Evolutionary conservation across 1,139 yeast species (phyloP).

Genomic region (Zygoascus hellenicus): DNA sequence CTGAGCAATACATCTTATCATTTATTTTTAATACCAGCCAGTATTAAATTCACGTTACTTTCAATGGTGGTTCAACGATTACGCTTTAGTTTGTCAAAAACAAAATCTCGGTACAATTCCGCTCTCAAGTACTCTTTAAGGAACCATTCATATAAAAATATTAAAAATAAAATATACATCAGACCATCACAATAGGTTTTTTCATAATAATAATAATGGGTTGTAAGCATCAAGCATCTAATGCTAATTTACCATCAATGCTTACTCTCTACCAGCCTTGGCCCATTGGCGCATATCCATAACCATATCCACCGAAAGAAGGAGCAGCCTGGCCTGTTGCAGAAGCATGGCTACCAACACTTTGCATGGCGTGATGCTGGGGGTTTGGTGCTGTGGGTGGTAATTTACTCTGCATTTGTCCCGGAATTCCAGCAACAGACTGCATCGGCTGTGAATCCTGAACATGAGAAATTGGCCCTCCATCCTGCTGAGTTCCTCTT

Average conservation of each 20-base stretch:
- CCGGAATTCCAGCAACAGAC: not conserved
- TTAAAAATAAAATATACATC: not conserved
- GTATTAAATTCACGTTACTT: too few species aligned
- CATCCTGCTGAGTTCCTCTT: conserved; percentile 5
- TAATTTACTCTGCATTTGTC: not conserved
- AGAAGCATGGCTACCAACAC: not conserved
- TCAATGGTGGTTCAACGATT: too few species aligned
- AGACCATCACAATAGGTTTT: not conserved
- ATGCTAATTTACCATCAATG: not conserved
- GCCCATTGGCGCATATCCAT: conserved; percentile 5
- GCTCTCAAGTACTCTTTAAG: not conserved
- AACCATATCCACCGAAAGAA: not conserved
- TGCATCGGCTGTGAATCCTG: conserved; percentile 12
- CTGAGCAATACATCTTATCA: too few species aligned
- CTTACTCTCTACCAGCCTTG: conserved; percentile 3
- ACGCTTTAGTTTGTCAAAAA: too few species aligned
- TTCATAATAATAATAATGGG: not conserved
- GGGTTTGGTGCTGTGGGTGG: not conserved
- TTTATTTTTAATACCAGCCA: too few species aligned
- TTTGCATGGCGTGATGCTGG: not conserved
- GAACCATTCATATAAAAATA: not conserved
- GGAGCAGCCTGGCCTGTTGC: conserved; percentile 2
- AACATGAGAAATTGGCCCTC: not conserved
- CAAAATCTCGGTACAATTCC: too few species aligned
- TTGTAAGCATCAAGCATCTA: not conserved